Base-by-base conservation (phyloP, 768 basidiomycete genomes). In the Boletus patriciae region DNA sequence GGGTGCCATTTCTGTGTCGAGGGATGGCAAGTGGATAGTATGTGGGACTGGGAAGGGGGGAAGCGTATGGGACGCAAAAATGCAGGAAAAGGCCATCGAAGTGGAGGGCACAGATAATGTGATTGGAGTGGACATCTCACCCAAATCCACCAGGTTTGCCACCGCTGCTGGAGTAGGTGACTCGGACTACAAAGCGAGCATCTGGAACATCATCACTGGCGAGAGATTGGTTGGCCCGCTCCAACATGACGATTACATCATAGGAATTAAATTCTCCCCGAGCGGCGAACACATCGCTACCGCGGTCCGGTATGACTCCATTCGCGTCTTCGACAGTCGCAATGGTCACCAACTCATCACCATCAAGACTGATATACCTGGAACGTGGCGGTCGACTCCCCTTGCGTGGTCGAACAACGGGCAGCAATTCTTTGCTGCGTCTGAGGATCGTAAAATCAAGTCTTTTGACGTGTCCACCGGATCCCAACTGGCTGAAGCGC, bases 341-440 rank as follows among this genome's bases (percentile, higher is more conserved):
- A 51, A 11, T 4, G 54, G 48, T 2, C 25, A 50, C 19, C n/a
- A 43, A 2, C 15, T 44, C 19, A 23, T 44, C 19, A 29, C 10
- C 2, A 21, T 50, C 10, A 3, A 15, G 6, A n/a, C n/a, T 7
- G 1, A 1, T 11, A n/a, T 50, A 6, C 11, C 25, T 6, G 8
- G 0, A 3, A 13, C 0, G 0, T 3, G 0, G 25, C 3, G 0
- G 0, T 12, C 27, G 5, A 11, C 4, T 15, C 37, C 46, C 6
- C 4, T 55, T 29, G 54, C 33, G 2, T 55, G 54, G 29, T 9
- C 29, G 8, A 29, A 29, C 2, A 29, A 29, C 8, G 29, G 29
- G 29, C 9, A 29, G 29, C 29, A 29, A 9, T 2, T 29, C 10
- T 29, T 29, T 29, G 8, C 8, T 29, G 29, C 9, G 29, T 10